Evolutionary conservation across 2,329 filamentous ascomycete genomes (phyloP), one percentile per base, ranked within the genome.

Genomic region (Passalora sequoiae): DNA sequence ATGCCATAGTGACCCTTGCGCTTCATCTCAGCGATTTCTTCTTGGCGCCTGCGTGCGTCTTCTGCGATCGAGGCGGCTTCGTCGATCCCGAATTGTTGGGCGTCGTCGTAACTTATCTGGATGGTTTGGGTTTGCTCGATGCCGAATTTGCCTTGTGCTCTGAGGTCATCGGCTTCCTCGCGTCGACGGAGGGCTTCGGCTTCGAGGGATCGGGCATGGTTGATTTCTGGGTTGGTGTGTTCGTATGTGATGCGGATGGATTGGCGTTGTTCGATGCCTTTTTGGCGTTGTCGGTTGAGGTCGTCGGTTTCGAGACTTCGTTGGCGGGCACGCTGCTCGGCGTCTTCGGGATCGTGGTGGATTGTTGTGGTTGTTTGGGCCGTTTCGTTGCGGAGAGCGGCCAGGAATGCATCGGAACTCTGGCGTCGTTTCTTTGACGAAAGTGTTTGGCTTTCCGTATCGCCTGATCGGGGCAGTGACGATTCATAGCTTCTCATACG

Each of bases 301-400:
- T 17, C 15, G 5, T 3, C 25, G 15, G 20, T 30, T n/a, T 17
- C 13, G 3, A 15, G 6, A 9, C 5, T 15, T 32, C 27, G 32
- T 15, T n/a, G 31, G 12, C 10, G 29, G 6, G 10, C 32, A n/a
- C 25, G 20, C 29, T 3, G n/a, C 20, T 30, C 31, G 5, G 43
- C 46, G 21, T 44, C 38, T 10, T 38, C 46, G 3, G 48, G 43
- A 24, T 51, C 51, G 24, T 45, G 27, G 9, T 33, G 29, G 15
- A 54, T 44, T 3, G 45, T 33, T 4, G 51, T 54, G 4, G 41
- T 20, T 1, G 44, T 50, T 24, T 47, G 42, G 15, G 27, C 37
- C 12, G 47, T 42, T 17, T 49, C 46, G 7, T 44, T 44, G 3
- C 44, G 43, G 20, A 52, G n/a, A 21, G 25, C 25, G 7, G 17